A percentile compares a stretch with the other conserved stretches of the same genome.
phyloP scores from a whole-genome alignment of 495 filamentous ascomycete genomes.

The Bacidia gigantensis region DNA sequence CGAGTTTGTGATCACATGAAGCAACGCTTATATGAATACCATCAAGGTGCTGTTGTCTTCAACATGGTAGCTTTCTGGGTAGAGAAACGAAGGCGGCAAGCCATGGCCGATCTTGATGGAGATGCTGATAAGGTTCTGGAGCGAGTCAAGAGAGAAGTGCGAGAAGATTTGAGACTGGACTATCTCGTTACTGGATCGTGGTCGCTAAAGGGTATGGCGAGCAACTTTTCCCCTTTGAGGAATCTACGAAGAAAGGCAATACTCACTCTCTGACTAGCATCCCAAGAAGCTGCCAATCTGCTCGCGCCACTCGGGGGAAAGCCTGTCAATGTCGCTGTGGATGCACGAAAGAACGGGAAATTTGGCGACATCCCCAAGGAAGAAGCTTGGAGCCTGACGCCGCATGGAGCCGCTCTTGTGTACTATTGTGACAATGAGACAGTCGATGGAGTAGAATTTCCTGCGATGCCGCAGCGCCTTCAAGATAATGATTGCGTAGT shows the following conservation, averaged over 20 bases:
- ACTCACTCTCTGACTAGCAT: conserved; percentile 27
- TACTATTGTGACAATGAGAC: conserved; percentile 95
- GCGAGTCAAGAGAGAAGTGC: conserved; percentile 46
- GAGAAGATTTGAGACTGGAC: conserved; percentile 59
- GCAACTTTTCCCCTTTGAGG: neutral
- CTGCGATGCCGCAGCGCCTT: conserved; percentile 52
- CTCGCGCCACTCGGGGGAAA: conserved; percentile 44
- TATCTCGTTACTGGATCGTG: conserved; percentile 90
- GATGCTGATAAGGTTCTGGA: conserved; percentile 43
- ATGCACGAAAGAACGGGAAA: conserved; percentile 70
- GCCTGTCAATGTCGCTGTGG: conserved; percentile 64
- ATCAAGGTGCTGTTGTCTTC: conserved; percentile 46
- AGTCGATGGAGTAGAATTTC: conserved; percentile 91
- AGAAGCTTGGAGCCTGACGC: conserved; percentile 61
- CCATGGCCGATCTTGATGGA: conserved; percentile 25
- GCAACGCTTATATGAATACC: neutral
- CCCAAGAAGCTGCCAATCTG: conserved; percentile 65
- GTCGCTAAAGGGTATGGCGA: conserved; percentile 56
- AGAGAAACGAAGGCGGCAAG: conserved; percentile 36
- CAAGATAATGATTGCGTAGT: conserved; percentile 56
- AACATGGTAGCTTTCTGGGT: conserved; percentile 77
- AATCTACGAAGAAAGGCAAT: neutral
- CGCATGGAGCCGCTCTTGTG: conserved; percentile 54
- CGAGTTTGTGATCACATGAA: neutral
- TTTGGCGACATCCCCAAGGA: conserved; percentile 74